A percentile compares a stretch with the other conserved stretches of the same genome.
Conservation (phyloP, 805 yeast species). For the Wickerhamiella domercqiae region DNA sequence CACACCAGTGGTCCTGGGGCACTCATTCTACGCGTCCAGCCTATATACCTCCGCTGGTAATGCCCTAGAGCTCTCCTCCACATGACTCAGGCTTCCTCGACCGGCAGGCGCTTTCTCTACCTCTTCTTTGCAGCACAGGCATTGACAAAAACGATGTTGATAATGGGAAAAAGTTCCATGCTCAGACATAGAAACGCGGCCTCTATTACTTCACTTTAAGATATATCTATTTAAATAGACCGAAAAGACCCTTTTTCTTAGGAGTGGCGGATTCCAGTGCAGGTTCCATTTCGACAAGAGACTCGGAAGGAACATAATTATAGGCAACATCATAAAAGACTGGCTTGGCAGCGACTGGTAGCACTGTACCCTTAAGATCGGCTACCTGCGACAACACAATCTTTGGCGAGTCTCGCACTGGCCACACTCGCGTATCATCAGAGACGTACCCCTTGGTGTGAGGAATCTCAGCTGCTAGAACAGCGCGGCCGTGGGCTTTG, state of each 20-base stretch:
- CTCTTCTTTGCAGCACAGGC: too few species aligned
- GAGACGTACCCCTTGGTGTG: background rate
- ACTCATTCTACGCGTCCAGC: background rate
- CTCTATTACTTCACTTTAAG: too few species aligned
- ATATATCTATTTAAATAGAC: conserved; percentile 9
- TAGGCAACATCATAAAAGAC: conserved; percentile 82
- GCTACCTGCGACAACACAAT: conserved; percentile 17
- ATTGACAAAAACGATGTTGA: too few species aligned
- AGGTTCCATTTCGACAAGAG: conserved; percentile 1
- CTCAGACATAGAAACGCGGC: too few species aligned
- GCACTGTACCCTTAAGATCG: conserved; percentile 26
- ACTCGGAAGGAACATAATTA: conserved; percentile 33
- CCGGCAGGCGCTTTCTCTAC: too few species aligned
- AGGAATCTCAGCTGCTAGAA: conserved; percentile 20
- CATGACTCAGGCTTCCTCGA: too few species aligned
- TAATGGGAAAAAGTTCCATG: too few species aligned
- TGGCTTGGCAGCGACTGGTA: conserved; percentile 66
- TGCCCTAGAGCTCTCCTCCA: too few species aligned
- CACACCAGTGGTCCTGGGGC: conserved; percentile 43
- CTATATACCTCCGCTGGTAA: too few species aligned
- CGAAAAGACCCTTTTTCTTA: conserved; percentile 9
- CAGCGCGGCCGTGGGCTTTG: conserved; percentile 25
- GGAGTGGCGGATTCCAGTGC: background rate
- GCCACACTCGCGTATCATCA: background rate
- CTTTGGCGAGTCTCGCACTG: background rate